A percentile compares a stretch with the other conserved stretches of the same genome.
Evolutionary conservation across 2,329 filamentous ascomycete species (phyloP).

Genomic region (Fusarium lateritium): DNA sequence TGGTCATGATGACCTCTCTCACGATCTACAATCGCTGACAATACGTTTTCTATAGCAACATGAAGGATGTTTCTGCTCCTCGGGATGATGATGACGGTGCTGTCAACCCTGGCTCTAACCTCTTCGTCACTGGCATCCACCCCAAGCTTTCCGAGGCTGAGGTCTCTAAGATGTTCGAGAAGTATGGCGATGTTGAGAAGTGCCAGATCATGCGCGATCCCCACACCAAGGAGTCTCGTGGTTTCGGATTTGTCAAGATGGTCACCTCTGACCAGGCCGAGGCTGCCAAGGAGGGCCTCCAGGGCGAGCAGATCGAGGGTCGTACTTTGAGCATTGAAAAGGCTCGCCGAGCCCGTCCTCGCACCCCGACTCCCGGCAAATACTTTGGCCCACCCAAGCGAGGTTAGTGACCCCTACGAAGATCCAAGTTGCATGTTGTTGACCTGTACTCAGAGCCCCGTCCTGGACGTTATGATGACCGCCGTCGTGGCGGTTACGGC

Average conservation of each 20-base stretch:
- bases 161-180: conserved; percentile 95
- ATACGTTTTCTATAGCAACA: conserved; percentile 53
- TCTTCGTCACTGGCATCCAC: conserved; percentile 98
- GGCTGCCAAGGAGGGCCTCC: conserved; percentile 94
- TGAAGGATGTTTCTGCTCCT: conserved; percentile 68
- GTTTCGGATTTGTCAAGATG: conserved; percentile 99
- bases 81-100: conserved; percentile 81
- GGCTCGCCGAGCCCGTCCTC: conserved; percentile 92
- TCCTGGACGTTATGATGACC: conserved; percentile 68
- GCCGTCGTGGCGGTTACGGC: conserved; percentile 72
- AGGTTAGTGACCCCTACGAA: conserved; percentile 71
- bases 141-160: conserved; percentile 91
- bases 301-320: conserved; percentile 95
- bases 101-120: conserved; percentile 94
- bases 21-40: conserved; percentile 22
- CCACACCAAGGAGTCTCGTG: conserved; percentile 97
- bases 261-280: conserved; percentile 94
- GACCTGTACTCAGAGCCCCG: conserved; percentile 54
- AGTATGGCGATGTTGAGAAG: conserved; percentile 98
- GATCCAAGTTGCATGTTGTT: conserved; percentile 17
- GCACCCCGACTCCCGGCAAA: conserved; percentile 97
- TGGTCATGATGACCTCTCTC: conserved; percentile 20
- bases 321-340: conserved; percentile 99
- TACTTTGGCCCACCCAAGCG: conserved; percentile 99
- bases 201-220: conserved; percentile 99